Conservation (phyloP, 805 yeast genomes). For the Sugiyamaella smithiae region DNA sequence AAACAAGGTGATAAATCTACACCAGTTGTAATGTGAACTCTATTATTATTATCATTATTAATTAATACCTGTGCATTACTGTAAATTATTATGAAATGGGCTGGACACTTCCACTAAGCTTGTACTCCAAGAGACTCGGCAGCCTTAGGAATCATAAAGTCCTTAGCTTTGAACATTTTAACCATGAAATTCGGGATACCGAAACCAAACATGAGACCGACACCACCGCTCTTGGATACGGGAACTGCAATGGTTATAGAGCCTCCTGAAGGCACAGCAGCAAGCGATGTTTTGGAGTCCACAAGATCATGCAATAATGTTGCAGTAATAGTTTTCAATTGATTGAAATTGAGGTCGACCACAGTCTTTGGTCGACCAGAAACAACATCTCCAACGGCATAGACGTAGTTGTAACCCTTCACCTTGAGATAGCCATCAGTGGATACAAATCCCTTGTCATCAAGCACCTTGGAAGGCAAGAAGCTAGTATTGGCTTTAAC, state of each 20-base stretch:
- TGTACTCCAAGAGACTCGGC: not conserved
- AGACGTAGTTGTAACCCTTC: constrained; percentile 15
- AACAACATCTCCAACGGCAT: constrained; percentile 23
- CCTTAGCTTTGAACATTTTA: constrained; percentile 17
- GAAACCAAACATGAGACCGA: constrained; percentile 23
- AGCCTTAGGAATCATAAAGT: constrained; percentile 16
- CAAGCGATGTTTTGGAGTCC: not conserved
- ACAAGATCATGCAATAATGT: constrained; percentile 19
- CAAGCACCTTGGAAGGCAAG: constrained; percentile 12
- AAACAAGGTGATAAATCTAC: no score
- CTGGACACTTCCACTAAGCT: no score
- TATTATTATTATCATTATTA: no score
- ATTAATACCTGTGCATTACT: no score
- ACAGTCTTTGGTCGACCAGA: constrained; percentile 12
- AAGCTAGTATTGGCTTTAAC: constrained; percentile 22
- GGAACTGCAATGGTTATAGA: constrained; percentile 17
- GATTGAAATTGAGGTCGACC: constrained; percentile 14
- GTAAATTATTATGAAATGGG: no score
- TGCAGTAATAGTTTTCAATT: constrained; percentile 14
- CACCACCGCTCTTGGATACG: constrained; percentile 22
- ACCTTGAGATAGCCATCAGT: constrained; percentile 21
- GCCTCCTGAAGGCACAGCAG: constrained; percentile 4
- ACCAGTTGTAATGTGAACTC: no score
- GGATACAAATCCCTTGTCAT: constrained; percentile 17
- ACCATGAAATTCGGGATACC: constrained; percentile 23